phyloP scores from a whole-genome alignment of 2,329 filamentous ascomycete species.

The Cordyceps cicadae region DNA sequence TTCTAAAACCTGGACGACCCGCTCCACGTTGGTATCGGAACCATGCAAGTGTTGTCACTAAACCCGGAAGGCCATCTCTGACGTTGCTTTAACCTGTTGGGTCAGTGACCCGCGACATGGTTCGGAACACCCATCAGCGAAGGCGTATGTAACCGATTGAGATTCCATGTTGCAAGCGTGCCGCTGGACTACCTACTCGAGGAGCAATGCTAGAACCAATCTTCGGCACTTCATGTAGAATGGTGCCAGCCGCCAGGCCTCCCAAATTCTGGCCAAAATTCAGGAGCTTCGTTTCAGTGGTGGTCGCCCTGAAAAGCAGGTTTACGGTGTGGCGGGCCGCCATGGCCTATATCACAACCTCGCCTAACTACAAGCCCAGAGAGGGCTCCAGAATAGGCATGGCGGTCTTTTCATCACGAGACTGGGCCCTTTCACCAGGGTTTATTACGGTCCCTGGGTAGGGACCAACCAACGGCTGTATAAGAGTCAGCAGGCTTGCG shows the following conservation, averaged over 20 bases:
- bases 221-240: not conserved
- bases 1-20: not conserved
- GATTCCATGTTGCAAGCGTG: not conserved
- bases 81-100: not conserved
- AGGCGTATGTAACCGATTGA: slow-evolving; percentile 1
- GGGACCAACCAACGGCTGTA: not conserved
- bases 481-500: not conserved
- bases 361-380: not conserved
- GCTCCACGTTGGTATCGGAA: not conserved
- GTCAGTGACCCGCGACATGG: not conserved
- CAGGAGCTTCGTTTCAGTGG: not conserved
- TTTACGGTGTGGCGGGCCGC: slow-evolving; percentile 1
- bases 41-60: not conserved
- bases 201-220: no score
- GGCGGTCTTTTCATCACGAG: not conserved
- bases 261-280: not conserved
- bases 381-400: not conserved
- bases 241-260: not conserved
- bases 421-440: not conserved
- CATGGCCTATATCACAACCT: not conserved
- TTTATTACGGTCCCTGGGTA: no score
- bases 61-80: not conserved
- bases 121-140: not conserved
- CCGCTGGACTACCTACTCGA: not conserved
- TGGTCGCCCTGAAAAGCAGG: not conserved